A percentile compares a stretch with the other conserved stretches of the same genome.
phyloP scores from a whole-genome alignment of 257 asterid species.

The Rubia yunnanensis region DNA sequence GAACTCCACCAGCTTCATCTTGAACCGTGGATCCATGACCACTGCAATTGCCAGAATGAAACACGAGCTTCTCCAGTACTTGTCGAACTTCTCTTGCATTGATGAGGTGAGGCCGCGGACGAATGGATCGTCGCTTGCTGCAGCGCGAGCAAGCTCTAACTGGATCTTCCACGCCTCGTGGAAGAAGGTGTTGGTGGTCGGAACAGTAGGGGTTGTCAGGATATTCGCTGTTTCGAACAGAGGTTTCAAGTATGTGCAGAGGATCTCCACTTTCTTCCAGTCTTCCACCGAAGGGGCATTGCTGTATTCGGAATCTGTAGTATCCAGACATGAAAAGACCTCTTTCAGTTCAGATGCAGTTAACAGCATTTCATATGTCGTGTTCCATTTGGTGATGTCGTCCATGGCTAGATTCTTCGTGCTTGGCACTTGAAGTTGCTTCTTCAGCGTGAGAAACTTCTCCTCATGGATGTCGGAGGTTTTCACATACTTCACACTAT shows the following conservation, averaged over 20 bases:
- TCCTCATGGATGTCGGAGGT: constrained; percentile 80
- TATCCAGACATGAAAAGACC: constrained; percentile 78
- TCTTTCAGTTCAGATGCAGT: constrained; percentile 80
- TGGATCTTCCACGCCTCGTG: constrained; percentile 98
- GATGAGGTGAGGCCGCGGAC: constrained; percentile 44
- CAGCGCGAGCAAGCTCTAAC: constrained; percentile 68
- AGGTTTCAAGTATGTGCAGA: constrained; percentile 56
- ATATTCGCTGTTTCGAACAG: constrained; percentile 72
- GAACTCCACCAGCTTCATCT: constrained; percentile 86
- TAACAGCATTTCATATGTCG: constrained; percentile 81
- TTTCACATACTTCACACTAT: constrained; percentile 81
- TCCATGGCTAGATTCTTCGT: constrained; percentile 61
- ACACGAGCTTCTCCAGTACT: constrained; percentile 77
- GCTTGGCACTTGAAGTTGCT: constrained; percentile 88
- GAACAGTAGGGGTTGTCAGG: constrained; percentile 39
- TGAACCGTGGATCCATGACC: constrained; percentile 95
- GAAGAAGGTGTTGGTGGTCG: constrained; percentile 73
- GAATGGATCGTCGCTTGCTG: constrained; percentile 56
- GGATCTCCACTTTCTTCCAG: constrained; percentile 68
- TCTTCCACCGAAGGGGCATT: constrained; percentile 53
- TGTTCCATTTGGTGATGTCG: constrained; percentile 76
- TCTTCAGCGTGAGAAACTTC: constrained; percentile 68
- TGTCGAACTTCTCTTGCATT: constrained; percentile 74
- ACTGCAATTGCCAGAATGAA: constrained; percentile 78
- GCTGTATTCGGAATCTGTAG: constrained; percentile 69